Conservation (phyloP, 2,329 filamentous ascomycete species). For the Ceratocystis ficicola region DNA sequence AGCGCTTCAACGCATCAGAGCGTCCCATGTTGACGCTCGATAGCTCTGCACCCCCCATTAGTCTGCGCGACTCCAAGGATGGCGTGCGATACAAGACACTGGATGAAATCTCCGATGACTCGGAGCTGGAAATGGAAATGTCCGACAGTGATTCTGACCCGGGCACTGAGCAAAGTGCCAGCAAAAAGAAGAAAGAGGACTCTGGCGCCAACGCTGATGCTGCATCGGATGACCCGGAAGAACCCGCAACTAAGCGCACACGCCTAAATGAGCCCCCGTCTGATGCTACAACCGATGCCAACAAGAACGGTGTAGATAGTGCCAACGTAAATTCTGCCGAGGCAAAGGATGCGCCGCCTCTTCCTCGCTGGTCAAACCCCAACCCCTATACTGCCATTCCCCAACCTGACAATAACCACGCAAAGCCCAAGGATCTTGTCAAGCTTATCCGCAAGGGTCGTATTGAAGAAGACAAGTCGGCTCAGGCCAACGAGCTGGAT, state of each 20-base stretch:
- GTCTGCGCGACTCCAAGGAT: slow-evolving; percentile 35
- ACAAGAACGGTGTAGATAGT: background rate
- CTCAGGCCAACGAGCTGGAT: slow-evolving; percentile 47
- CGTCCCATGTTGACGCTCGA: slow-evolving; percentile 39
- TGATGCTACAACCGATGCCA: slow-evolving; percentile 27
- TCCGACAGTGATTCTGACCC: slow-evolving; percentile 38
- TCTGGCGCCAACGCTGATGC: background rate
- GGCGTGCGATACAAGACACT: slow-evolving; percentile 43
- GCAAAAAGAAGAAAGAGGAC: background rate
- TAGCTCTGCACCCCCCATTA: slow-evolving; percentile 34
- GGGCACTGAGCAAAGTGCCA: background rate
- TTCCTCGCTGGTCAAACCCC: slow-evolving; percentile 86
- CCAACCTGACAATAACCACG: slow-evolving; percentile 47
- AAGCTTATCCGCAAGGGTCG: slow-evolving; percentile 86
- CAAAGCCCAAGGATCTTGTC: slow-evolving; percentile 79
- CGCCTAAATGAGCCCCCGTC: slow-evolving; percentile 32
- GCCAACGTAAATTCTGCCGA: background rate
- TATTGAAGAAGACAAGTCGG: slow-evolving; percentile 42
- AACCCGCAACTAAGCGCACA: slow-evolving; percentile 36
- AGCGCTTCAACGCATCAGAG: slow-evolving; percentile 36
- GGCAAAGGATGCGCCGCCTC: background rate
- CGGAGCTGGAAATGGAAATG: slow-evolving; percentile 53
- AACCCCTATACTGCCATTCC: slow-evolving; percentile 86
- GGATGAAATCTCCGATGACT: slow-evolving; percentile 50
- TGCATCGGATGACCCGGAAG: slow-evolving; percentile 24